Conservation (phyloP, 352 stramenopile genomes). For the Globisporangium middletonii region DNA sequence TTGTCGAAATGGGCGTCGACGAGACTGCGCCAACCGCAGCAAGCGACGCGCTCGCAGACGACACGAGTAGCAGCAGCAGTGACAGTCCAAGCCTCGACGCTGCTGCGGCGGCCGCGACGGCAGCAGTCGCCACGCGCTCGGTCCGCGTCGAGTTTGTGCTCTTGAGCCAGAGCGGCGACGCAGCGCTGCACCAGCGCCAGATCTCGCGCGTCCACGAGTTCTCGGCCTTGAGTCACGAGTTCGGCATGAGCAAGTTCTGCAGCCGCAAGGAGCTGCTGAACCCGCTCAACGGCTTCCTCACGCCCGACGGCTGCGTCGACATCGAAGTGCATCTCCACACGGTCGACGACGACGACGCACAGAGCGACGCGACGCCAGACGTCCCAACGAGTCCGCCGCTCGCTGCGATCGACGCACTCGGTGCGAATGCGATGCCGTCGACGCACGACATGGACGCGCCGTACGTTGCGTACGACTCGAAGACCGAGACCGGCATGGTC, state of each 20-base stretch:
- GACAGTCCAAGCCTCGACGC: not conserved
- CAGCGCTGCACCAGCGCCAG: constrained; percentile 20
- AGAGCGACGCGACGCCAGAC: constrained; percentile 4
- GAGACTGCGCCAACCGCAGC: not conserved
- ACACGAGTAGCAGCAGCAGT: not conserved
- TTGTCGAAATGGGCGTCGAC: constrained; percentile 44
- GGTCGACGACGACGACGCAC: constrained; percentile 14
- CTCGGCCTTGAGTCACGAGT: constrained; percentile 37
- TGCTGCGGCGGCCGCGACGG: too few relatives aligned
- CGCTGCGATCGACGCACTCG: constrained; percentile 16
- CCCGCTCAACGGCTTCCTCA: constrained; percentile 38
- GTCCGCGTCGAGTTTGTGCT: constrained; percentile 43
- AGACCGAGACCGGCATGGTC: constrained; percentile 83
- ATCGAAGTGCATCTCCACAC: constrained; percentile 44
- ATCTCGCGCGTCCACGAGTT: constrained; percentile 46
- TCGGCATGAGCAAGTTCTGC: constrained; percentile 51
- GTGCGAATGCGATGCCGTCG: not conserved
- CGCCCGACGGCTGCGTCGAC: constrained; percentile 34
- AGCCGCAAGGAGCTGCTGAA: constrained; percentile 39
- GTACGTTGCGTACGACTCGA: constrained; percentile 62
- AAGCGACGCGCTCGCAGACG: not conserved
- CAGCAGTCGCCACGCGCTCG: not conserved
- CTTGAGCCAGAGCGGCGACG: constrained; percentile 23
- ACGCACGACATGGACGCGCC: constrained; percentile 7
- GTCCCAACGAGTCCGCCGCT: constrained; percentile 15